These are phyloP conservation scores for Trichosporon faecale DNA, from an alignment of 1,284 basidiomycete species.

Conservation along the genomic window DNA sequence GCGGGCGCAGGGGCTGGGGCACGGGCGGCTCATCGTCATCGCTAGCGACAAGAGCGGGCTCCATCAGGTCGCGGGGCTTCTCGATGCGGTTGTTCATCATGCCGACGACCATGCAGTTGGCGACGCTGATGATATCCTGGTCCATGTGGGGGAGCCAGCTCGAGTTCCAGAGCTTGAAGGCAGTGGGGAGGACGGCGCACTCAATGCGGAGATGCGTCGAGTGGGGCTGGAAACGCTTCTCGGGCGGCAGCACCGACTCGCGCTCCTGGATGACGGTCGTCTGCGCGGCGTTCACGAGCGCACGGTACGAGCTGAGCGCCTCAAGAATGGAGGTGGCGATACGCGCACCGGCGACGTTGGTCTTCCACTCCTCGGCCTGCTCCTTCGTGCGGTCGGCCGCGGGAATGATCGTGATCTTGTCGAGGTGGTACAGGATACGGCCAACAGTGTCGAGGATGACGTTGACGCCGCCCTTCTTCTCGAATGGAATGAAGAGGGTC, in stretches of 20 bases:
- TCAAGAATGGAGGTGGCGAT: constrained; percentile 69
- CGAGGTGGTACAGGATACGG: constrained; percentile 61
- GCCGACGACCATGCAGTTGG: constrained; percentile 75
- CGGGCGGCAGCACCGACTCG: constrained; percentile 34
- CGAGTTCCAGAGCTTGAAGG: constrained; percentile 74
- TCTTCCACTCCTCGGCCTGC: constrained; percentile 58
- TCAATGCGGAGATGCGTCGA: constrained; percentile 73
- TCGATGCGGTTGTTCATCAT: constrained; percentile 80
- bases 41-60: constrained; percentile 13
- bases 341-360: constrained; percentile 14
- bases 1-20: constrained; percentile 14
- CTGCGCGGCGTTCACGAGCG: constrained; percentile 80
- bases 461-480: constrained; percentile 68
- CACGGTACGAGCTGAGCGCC: constrained; percentile 72
- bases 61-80: constrained; percentile 51
- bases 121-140: constrained; percentile 66
- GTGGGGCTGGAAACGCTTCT: constrained; percentile 79
- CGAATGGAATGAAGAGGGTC: constrained; percentile 72
- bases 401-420: constrained; percentile 48
- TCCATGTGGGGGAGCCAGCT: constrained; percentile 76
- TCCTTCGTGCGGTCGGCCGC: constrained; percentile 60
- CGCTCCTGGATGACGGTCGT: constrained; percentile 54
- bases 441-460: constrained; percentile 64
- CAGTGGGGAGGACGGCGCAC: constrained; percentile 64
- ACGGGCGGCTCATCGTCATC: constrained; percentile 10